A percentile compares a stretch with the other conserved stretches of the same genome.
Conservation (phyloP, 2,329 filamentous ascomycete species). For the Aureobasidium sp. region DNA sequence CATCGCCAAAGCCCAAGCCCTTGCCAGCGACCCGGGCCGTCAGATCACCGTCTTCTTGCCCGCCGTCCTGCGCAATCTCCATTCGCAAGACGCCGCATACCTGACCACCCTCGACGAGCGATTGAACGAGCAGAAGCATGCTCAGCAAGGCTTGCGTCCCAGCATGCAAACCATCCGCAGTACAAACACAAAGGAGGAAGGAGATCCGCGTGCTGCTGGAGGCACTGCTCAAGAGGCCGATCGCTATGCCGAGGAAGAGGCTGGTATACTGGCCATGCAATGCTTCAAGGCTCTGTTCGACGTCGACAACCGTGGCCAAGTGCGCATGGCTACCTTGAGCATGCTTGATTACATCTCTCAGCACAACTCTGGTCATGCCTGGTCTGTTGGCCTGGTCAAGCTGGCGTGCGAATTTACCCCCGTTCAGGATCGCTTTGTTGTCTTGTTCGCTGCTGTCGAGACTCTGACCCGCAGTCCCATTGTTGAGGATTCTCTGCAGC, state of each 20-base stretch:
- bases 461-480: slow-evolving; percentile 59
- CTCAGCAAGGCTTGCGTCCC: slow-evolving; percentile 39
- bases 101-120: slow-evolving; percentile 48
- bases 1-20: slow-evolving; percentile 68
- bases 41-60: slow-evolving; percentile 75
- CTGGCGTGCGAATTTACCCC: slow-evolving; percentile 79
- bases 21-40: slow-evolving; percentile 64
- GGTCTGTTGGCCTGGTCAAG: slow-evolving; percentile 75
- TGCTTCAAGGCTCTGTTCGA: slow-evolving; percentile 82
- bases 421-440: slow-evolving; percentile 88
- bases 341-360: slow-evolving; percentile 62
- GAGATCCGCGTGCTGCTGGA: slow-evolving; percentile 57
- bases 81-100: slow-evolving; percentile 62
- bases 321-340: slow-evolving; percentile 64
- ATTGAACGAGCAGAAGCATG: slow-evolving; percentile 55
- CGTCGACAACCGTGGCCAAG: slow-evolving; percentile 71
- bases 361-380: slow-evolving; percentile 42
- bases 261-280: slow-evolving; percentile 72
- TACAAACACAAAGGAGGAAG: slow-evolving; percentile 54
- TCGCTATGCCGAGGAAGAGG: slow-evolving; percentile 80
- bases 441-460: slow-evolving; percentile 75
- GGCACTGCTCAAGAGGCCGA: slow-evolving; percentile 81
- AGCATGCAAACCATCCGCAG: slow-evolving; percentile 74
- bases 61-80: slow-evolving; percentile 77
- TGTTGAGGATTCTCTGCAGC: slow-evolving; percentile 59